Evolutionary conservation across 805 yeast species (phyloP), one percentile per base, ranked within the genome.

Genomic region (Metschnikowia sp.): DNA sequence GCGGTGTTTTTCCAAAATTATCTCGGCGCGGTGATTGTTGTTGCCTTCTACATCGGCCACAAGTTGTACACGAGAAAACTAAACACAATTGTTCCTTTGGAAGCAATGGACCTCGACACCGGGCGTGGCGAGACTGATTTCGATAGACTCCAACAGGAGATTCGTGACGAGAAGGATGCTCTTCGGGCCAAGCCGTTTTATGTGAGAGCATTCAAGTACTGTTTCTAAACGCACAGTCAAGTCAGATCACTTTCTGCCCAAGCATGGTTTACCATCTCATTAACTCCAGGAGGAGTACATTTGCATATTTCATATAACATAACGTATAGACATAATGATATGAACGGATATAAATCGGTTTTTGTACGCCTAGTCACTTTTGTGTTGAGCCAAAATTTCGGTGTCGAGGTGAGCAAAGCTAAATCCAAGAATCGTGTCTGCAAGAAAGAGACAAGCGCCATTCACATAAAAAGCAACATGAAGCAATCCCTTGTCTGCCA

Each of bases 401-500:
- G 40, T 29, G 55, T 78, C 83, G 28, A 76, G 54, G 12, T 63
- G 66, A 31, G 66, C 59, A 53, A 78, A 78, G 44, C 67, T 69
- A 30, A 61, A n/a, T 0, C 71, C 79, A 40, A 79, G 59, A 0
- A 79, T 54, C 3, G 66, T 13, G 53, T 78, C 81, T 1, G 82
- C 79, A 2, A 77, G 47, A 7, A 84, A 73, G 4, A 82, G 68
- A 15, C 74, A 69, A 28, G 72, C 68, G 31, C 84, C 79, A 49
- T 72, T 76, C 11, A 85, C 76, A 2, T 77, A 51, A 48, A 76
- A 85, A 30, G 86, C 79, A 35, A 69, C 54, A 67, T 77, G 67
- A 22, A 85, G 62, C 2, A 58, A 56, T 1, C 75, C 74, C 9
- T 57, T 53, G 26, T 75, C 75, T 0, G 96, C 94, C 41, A 89